These are phyloP conservation scores for Amborella trichopoda DNA, from an alignment of 164 flowering plant species.

Conservation along the genomic window DNA sequence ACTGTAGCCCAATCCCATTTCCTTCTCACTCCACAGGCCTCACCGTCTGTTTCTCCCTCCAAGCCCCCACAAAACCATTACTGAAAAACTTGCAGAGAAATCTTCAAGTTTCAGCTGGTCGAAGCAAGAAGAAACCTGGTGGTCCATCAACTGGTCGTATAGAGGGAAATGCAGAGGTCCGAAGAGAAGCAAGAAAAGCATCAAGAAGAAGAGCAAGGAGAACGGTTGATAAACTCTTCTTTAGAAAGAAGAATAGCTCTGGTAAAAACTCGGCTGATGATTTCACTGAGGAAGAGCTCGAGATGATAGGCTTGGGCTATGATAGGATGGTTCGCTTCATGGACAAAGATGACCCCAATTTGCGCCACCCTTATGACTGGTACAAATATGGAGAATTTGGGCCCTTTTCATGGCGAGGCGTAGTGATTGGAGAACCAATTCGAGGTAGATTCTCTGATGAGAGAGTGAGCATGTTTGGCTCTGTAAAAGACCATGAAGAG, in stretches of 20 bases:
- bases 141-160: constrained; percentile 45
- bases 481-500: constrained; percentile 68
- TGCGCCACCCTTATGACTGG: constrained; percentile 88
- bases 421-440: constrained; percentile 80
- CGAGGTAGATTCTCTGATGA: constrained; percentile 64
- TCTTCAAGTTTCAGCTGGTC: constrained; percentile 40
- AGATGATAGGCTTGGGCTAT: constrained; percentile 80
- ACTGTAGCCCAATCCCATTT: too few species aligned
- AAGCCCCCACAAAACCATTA: too few species aligned
- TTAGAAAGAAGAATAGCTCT: constrained; percentile 64
- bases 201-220: constrained; percentile 39
- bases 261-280: constrained; percentile 51
- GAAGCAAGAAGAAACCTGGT: constrained; percentile 59
- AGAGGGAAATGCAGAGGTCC: constrained; percentile 50
- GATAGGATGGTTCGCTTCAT: constrained; percentile 88
- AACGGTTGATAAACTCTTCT: constrained; percentile 60
- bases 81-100: not conserved
- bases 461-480: constrained; percentile 45
- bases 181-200: constrained; percentile 45
- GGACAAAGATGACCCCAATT: constrained; percentile 76
- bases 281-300: constrained; percentile 67
- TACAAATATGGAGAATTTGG: constrained; percentile 91
- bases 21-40: too few species aligned
- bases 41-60: too few species aligned
- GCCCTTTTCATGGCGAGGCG: constrained; percentile 87